phyloP scores from a whole-genome alignment of 768 basidiomycete genomes.

The Termitomyces sp. region DNA sequence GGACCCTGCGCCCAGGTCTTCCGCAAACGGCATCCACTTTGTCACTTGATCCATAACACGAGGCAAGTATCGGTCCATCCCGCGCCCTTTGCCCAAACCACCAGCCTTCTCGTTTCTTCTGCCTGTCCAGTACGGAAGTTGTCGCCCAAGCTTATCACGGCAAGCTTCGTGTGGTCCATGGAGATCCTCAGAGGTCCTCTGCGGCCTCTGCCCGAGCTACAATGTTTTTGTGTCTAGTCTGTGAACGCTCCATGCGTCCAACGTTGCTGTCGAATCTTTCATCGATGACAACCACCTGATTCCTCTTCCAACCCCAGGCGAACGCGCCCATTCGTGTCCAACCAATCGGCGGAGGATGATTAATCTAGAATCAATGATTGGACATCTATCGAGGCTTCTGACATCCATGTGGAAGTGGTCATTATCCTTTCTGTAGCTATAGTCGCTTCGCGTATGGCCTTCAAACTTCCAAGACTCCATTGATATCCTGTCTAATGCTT shows the following conservation, averaged over 20 bases:
- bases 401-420: no score
- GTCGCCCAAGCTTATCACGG: background rate
- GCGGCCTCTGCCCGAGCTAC: background rate
- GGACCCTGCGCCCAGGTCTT: slow-evolving; percentile 9
- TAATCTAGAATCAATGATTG: background rate
- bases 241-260: background rate
- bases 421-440: no score
- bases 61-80: slow-evolving; percentile 23
- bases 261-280: background rate
- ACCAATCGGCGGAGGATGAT: background rate
- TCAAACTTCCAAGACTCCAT: no score
- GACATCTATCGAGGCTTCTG: background rate
- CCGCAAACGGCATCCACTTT: slow-evolving; percentile 9
- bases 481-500: no score
- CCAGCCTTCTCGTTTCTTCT: slow-evolving; percentile 15
- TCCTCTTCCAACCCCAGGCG: no score
- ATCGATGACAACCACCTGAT: slow-evolving; percentile 5
- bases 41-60: slow-evolving; percentile 23
- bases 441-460: no score
- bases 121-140: background rate
- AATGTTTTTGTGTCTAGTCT: background rate
- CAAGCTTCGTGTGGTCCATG: background rate
- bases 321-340: slow-evolving; percentile 10
- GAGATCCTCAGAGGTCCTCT: background rate
- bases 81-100: slow-evolving; percentile 31